Evolutionary conservation across 148 eudicot genomes (phyloP), one percentile per base, ranked within the genome.

Genomic region (Heliosperma pusillum): DNA sequence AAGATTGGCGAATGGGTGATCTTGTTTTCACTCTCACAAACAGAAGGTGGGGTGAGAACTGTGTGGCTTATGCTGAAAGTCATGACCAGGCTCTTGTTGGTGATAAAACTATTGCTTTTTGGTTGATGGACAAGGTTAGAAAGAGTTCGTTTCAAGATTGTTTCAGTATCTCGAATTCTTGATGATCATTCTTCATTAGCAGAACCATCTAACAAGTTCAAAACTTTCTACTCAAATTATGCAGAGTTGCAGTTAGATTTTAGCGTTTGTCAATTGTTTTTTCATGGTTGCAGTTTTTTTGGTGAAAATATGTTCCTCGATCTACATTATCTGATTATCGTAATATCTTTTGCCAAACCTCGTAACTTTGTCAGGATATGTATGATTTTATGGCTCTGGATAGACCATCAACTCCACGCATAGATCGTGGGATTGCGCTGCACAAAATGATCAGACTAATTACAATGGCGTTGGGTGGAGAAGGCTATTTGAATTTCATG

Each of bases 11-110:
- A 88, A 89, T 95, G 93, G 97, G 94, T 74, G 97, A 95, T 79
- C 89, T 95, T 63, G 76, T 84, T 80, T 81, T 83, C 82, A 88
- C 92, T 11, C 88, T 95, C 58, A 90, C 97, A 52, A 95, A 95
- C 74, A 83, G 99, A 88, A 90, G 99, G 78, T 95, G 99, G 99
- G 72, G 64, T 56, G 99, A 95, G 79, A 95, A 90, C 72, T 95
- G 99, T 75, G 85, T 95, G 74, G 71, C 82, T 52, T 95, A 95
- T 88, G 99, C 99, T 82, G 99, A 95, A 81, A 95, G 99, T 85
- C 99, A 95, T 79, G 99, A 95, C 79, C 99, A 95, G 87, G 99
- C 99, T 70, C 82, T 95, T 42, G 99, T 95, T 75, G 99, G 99
- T 80, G 99, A 95, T 79, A 95, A 95, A 87, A 95, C 99, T 25